Evolutionary conservation across 345 rosid species (phyloP).

Genomic region (Toxicodendron radicans): DNA sequence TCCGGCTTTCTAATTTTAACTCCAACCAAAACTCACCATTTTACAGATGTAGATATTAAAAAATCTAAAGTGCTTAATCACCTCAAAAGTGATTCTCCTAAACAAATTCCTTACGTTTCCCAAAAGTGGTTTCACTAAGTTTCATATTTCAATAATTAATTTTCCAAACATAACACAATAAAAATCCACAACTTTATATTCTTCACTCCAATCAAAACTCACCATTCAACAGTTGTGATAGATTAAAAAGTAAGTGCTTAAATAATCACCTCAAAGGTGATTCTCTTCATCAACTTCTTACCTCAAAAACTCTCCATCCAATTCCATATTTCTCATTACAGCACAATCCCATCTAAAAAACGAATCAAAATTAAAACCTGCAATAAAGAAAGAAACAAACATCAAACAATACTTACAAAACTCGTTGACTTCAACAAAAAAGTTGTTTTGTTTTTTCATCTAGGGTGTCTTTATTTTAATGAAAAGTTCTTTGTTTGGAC

Average conservation of each 20-base stretch:
- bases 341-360: not conserved
- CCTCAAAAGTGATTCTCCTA: not conserved
- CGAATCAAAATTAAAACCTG: not conserved
- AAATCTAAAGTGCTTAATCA: not conserved
- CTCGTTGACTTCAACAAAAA: not conserved
- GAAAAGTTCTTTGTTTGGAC: not conserved
- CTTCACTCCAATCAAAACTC: too few species aligned
- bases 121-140: not conserved
- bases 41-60: not conserved
- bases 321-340: not conserved
- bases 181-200: too few species aligned
- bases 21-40: not conserved
- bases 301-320: too few species aligned
- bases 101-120: not conserved
- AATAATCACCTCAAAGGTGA: too few species aligned
- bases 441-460: not conserved
- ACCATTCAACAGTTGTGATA: too few species aligned
- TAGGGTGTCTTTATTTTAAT: not conserved
- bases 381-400: too few species aligned
- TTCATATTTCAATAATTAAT: too few species aligned
- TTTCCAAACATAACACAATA: too few species aligned
- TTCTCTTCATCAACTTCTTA: too few species aligned
- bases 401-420: conserved; percentile 1
- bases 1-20: not conserved
- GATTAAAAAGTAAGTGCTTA: too few species aligned